Evolutionary conservation across 495 filamentous ascomycete species (phyloP).

Genomic region (Monascus purpureus): DNA sequence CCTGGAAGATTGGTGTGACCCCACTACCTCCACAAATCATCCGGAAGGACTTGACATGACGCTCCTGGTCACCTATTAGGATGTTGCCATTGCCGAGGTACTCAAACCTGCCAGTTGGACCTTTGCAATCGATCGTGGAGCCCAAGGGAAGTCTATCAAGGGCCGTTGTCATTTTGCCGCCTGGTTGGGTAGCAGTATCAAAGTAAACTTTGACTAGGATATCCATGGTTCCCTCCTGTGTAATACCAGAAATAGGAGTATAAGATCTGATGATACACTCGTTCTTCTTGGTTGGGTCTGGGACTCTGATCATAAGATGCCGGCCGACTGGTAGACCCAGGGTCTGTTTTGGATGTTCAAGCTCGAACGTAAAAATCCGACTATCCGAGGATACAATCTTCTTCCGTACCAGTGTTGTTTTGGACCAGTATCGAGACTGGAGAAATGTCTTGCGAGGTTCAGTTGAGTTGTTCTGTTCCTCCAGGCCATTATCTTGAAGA

Average conservation of each 20-base stretch:
- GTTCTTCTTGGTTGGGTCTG: slow-evolving; percentile 44
- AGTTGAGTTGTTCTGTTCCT: slow-evolving; percentile 3
- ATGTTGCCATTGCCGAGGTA: slow-evolving; percentile 60
- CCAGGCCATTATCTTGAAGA: slow-evolving; percentile 23
- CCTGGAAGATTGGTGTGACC: slow-evolving; percentile 86
- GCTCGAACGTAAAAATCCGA: slow-evolving; percentile 65
- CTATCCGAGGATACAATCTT: slow-evolving; percentile 65
- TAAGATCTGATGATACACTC: slow-evolving; percentile 76
- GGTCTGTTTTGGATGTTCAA: slow-evolving; percentile 56
- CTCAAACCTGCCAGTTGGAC: slow-evolving; percentile 78
- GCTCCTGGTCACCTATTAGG: slow-evolving; percentile 41
- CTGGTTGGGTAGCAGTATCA: slow-evolving; percentile 38
- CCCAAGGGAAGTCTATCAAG: slow-evolving; percentile 60
- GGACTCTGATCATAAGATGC: slow-evolving; percentile 76
- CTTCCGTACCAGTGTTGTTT: slow-evolving; percentile 51
- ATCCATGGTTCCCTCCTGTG: slow-evolving; percentile 47
- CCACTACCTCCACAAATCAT: slow-evolving; percentile 90
- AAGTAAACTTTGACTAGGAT: slow-evolving; percentile 83
- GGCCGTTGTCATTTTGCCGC: slow-evolving; percentile 77
- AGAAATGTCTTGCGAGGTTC: slow-evolving; percentile 50
- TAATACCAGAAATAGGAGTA: slow-evolving; percentile 64
- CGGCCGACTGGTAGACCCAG: slow-evolving; percentile 79
- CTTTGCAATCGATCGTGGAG: slow-evolving; percentile 71
- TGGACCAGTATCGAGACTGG: slow-evolving; percentile 55
- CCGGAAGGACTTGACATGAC: slow-evolving; percentile 52